Evolutionary conservation across 176 grass and related monocot genomes (phyloP).

Genomic region (Otatea glauca): DNA sequence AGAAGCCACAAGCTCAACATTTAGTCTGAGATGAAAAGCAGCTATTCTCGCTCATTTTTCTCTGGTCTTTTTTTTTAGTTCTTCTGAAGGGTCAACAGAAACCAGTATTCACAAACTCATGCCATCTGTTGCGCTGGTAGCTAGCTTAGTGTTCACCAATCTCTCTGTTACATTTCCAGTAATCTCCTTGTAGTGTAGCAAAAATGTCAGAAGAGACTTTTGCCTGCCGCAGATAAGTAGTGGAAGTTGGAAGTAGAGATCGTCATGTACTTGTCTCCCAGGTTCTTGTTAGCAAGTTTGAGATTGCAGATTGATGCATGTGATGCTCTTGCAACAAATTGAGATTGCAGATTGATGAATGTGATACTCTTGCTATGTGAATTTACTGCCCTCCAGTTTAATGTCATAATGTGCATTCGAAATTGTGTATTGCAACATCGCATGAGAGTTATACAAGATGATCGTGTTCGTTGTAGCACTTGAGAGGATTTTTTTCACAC

Average conservation of each 20-base stretch:
- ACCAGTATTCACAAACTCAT: slow-evolving; percentile 16
- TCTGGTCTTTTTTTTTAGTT: background rate
- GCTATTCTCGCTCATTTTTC: background rate
- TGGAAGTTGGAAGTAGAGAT: background rate
- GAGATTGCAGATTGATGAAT: slow-evolving; percentile 27
- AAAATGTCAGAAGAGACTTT: background rate
- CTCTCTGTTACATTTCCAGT: background rate
- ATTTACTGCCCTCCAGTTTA: slow-evolving; percentile 1
- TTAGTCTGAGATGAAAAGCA: background rate
- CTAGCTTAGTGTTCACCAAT: background rate
- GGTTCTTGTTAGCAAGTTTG: background rate
- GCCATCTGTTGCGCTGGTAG: background rate
- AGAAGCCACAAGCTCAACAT: slow-evolving; percentile 51
- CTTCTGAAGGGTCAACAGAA: background rate
- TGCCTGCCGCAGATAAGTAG: slow-evolving; percentile 14
- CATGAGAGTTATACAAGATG: background rate
- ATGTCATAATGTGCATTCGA: background rate
- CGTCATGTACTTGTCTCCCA: slow-evolving; percentile 10
- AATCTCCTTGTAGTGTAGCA: slow-evolving; percentile 14
- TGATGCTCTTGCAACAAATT: background rate
- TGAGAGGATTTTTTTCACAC: background rate
- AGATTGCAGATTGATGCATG: slow-evolving; percentile 13
- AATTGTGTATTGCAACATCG: background rate
- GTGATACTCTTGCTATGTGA: background rate
- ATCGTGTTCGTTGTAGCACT: background rate